Evolutionary conservation across 1,284 basidiomycete genomes (phyloP), one percentile per base, ranked within the genome.

Genomic region (Melampsora larici-populina): DNA sequence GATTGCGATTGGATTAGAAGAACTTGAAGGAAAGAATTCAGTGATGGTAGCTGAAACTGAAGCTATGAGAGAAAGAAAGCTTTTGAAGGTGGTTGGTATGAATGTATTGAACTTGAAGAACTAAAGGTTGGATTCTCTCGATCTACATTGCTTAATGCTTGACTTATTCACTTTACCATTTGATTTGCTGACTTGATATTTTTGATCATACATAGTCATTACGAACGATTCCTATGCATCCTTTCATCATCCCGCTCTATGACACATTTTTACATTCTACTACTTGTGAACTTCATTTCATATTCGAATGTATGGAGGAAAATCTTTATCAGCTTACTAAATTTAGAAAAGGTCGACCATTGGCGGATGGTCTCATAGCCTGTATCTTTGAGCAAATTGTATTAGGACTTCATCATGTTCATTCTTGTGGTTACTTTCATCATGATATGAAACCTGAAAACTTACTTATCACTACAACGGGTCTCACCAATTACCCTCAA

Each of bases 401-500:
- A 51, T 86, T 89, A 15, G 97, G 97, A 46, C 88, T 99, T 49
- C 87, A 94, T 82, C 97, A 99, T 84, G 94, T 99, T 80, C 97
- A 99, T 85, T 84, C 87, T 21, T 87, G 91, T 67, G 96, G 96
- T 78, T 99, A 97, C 85, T 99, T 99, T 84, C 97, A 99, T 84
- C 92, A 97, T 74, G 97, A 99, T 85, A 96, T 99, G 93, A 99
- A 99, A 85, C 97, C 97, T 36, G 97, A 99, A 84, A 99, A 99
- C 82, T 89, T 99, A n/a, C 89, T 99, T 74, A 96, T 99, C 82
- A 99, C 97, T n/a, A 99, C 97, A 1, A 97, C 94, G 13, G 97
- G 97, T 31, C 88, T 97, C 69, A 91, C 91, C 80, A 93, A 97
- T 85, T 99, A 99, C 83, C 90, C 90, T n/a, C 69, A 80, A 6